Evolutionary conservation across 257 asterid genomes (phyloP).

Genomic region (Cinchona pubescens): DNA sequence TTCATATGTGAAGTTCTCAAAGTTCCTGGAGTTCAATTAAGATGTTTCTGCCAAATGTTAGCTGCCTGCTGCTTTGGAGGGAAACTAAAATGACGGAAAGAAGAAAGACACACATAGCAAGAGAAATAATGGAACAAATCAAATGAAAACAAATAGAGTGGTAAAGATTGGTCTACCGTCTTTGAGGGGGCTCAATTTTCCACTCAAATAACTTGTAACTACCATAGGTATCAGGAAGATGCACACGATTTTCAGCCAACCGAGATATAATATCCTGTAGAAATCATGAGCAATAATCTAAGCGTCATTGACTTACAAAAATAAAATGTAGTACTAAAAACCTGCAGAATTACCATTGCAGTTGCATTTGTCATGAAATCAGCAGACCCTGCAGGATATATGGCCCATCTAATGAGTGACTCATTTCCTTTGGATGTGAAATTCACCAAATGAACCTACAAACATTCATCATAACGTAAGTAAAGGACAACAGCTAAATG

Average conservation of each 20-base stretch:
- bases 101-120: background rate
- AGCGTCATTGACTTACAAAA: background rate
- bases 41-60: no score
- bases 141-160: background rate
- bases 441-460: conserved; percentile 71
- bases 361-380: conserved; percentile 55
- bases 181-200: conserved; percentile 56
- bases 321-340: background rate
- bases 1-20: background rate
- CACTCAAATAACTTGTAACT: conserved; percentile 61
- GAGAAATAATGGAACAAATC: conserved; percentile 16
- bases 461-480: conserved; percentile 27
- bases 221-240: conserved; percentile 75
- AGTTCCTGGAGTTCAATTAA: background rate
- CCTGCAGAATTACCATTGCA: conserved; percentile 50
- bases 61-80: background rate
- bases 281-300: background rate
- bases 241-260: conserved; percentile 48
- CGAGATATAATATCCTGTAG: conserved; percentile 61
- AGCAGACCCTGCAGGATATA: conserved; percentile 62
- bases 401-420: conserved; percentile 70
- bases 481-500: conserved; percentile 13
- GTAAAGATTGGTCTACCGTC: conserved; percentile 43
- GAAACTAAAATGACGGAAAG: background rate
- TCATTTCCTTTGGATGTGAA: conserved; percentile 53